Percentiles rank a stretch among this genome's conserved stretches.
These are phyloP conservation scores for Hygrophila difformis DNA, from an alignment of 257 asterid species.

Conservation along the genomic window DNA sequence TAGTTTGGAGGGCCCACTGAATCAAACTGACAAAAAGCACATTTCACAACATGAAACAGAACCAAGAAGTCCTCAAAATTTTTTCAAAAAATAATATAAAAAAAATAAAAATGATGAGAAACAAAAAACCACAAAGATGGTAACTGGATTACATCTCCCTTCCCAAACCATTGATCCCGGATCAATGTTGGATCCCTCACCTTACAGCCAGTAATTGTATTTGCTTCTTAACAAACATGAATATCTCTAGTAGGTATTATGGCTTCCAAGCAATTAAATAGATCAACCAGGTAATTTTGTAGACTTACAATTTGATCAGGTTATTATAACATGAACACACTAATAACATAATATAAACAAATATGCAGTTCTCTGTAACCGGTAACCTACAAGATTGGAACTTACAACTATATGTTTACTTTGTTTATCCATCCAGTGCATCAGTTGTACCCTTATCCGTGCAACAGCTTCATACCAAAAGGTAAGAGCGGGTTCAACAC, in stretches of 20 bases:
- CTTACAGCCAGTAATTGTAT: constrained; percentile 3
- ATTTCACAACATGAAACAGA: too few species aligned
- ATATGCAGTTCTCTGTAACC: constrained; percentile 3
- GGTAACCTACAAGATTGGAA: constrained; percentile 15
- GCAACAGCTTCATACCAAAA: constrained; percentile 99
- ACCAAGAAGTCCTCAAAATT: too few species aligned
- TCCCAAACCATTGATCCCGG: neutral
- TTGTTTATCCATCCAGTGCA: constrained; percentile 98
- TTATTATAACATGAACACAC: constrained; percentile 9
- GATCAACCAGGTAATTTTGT: constrained; percentile 3
- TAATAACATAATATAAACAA: constrained; percentile 4
- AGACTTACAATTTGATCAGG: constrained; percentile 4
- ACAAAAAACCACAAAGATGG: neutral
- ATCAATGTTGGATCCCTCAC: constrained; percentile 9
- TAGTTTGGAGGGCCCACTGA: too few species aligned
- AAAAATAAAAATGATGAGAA: too few species aligned
- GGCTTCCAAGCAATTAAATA: constrained; percentile 16
- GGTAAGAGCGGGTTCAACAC: constrained; percentile 92
- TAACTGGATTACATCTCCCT: too few species aligned
- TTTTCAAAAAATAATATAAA: too few species aligned
- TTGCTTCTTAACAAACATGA: constrained; percentile 17
- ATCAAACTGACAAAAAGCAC: too few species aligned
- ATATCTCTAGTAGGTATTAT: constrained; percentile 11
- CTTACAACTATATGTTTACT: constrained; percentile 97
- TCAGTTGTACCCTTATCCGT: constrained; percentile 77